These are phyloP conservation scores for Ramularia endophylla DNA, from an alignment of 2,329 filamentous ascomycete species.

Conservation along the genomic window DNA sequence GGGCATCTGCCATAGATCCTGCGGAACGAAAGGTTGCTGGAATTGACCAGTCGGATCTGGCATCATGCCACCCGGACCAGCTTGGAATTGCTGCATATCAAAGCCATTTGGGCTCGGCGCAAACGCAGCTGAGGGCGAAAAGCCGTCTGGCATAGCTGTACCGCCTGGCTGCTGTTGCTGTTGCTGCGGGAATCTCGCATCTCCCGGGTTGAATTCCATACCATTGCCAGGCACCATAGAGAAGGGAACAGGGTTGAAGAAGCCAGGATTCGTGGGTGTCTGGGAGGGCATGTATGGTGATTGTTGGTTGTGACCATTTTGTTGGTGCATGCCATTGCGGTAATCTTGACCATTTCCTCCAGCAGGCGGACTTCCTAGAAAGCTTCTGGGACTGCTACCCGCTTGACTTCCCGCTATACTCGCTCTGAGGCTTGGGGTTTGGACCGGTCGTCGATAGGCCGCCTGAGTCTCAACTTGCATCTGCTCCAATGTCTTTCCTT, in stretches of 20 bases:
- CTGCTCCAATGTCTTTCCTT: slow-evolving; percentile 30
- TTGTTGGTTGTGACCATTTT: slow-evolving; percentile 10
- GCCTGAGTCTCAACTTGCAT: slow-evolving; percentile 33
- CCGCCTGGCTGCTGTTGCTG: slow-evolving; percentile 7
- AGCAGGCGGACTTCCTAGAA: slow-evolving; percentile 20
- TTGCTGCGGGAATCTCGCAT: slow-evolving; percentile 6
- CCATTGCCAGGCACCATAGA: slow-evolving; percentile 8
- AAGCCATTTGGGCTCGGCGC: slow-evolving; percentile 7
- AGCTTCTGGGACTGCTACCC: slow-evolving; percentile 27
- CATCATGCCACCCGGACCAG: slow-evolving; percentile 1
- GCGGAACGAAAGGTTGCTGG: slow-evolving; percentile 82
- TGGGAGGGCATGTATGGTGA: slow-evolving; percentile 17
- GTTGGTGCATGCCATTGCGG: slow-evolving; percentile 8
- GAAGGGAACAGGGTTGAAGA: slow-evolving; percentile 8
- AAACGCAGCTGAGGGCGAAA: slow-evolving; percentile 5
- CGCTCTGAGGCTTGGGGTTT: slow-evolving; percentile 27
- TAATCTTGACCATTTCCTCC: slow-evolving; percentile 14
- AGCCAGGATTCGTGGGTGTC: slow-evolving; percentile 3
- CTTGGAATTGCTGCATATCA: background rate
- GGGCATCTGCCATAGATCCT: slow-evolving; percentile 91
- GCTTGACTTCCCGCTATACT: slow-evolving; percentile 20
- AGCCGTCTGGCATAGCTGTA: background rate
- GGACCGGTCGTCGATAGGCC: slow-evolving; percentile 28
- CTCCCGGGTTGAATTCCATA: slow-evolving; percentile 6
- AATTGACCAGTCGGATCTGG: slow-evolving; percentile 41